Evolutionary conservation across 192 early-diverging fungal species (phyloP).

Genomic region (Linnemannia zychae): DNA sequence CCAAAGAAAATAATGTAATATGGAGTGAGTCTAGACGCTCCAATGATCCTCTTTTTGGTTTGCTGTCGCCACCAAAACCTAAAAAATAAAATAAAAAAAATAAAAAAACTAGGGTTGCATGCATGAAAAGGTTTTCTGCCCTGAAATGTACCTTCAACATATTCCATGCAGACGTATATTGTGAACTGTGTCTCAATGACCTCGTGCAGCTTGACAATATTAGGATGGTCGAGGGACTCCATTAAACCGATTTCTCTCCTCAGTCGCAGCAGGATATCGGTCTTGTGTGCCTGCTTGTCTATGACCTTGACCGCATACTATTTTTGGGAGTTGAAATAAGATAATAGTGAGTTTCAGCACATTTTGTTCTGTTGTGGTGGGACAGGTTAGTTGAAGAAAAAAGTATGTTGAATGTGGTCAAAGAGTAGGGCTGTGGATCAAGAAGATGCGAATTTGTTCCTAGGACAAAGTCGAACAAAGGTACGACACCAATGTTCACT

Average conservation of each 20-base stretch:
- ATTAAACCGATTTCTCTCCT: constrained; percentile 85
- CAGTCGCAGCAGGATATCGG: constrained; percentile 72
- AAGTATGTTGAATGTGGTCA: background rate
- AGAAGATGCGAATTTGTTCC: background rate
- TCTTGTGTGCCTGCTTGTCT: constrained; percentile 65
- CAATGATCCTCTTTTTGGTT: background rate
- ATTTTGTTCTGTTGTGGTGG: background rate
- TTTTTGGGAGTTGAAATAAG: background rate
- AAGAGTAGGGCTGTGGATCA: background rate
- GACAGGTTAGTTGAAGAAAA: background rate
- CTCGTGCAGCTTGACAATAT: constrained; percentile 91
- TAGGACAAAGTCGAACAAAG: background rate
- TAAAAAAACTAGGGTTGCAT: constrained; percentile 8
- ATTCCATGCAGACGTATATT: constrained; percentile 91
- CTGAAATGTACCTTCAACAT: constrained; percentile 67
- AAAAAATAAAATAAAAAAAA: background rate
- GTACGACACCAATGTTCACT: background rate
- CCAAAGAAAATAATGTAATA: background rate
- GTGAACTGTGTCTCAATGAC: constrained; percentile 84
- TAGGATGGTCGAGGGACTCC: constrained; percentile 89
- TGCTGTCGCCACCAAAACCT: background rate
- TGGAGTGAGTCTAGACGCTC: background rate
- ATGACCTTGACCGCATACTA: constrained; percentile 64
- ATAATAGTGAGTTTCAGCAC: background rate
- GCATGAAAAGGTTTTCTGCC: background rate